Percentiles rank a stretch among this genome's conserved stretches.
Evolutionary conservation across 2,329 filamentous ascomycete genomes (phyloP).

Genomic region (Penicillium verrucosum): DNA sequence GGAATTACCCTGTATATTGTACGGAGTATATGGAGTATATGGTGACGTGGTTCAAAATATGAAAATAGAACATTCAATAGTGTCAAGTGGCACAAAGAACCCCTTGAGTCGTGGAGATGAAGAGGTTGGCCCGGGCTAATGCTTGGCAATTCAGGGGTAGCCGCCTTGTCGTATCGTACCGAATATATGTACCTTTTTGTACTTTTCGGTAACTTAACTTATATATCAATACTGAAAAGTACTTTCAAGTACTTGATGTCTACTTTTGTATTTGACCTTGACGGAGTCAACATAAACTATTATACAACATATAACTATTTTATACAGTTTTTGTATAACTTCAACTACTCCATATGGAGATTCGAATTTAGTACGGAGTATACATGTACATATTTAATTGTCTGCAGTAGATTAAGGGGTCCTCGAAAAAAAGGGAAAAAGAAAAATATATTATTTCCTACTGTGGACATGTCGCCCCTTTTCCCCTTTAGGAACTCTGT

Average conservation of each 20-base stretch:
- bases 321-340: background rate
- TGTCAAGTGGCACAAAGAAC: constrained; percentile 3
- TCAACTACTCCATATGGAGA: background rate
- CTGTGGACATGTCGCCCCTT: constrained; percentile 6
- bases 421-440: background rate
- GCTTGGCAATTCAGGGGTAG: constrained; percentile 15
- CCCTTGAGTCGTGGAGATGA: constrained; percentile 21
- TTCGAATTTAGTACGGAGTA: background rate
- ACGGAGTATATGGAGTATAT: background rate
- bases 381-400: background rate
- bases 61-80: constrained; percentile 19
- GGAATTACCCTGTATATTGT: background rate
- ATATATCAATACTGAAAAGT: background rate
- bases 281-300: background rate
- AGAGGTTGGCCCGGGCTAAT: constrained; percentile 9
- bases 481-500: constrained; percentile 1
- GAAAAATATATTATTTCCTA: background rate
- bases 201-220: background rate
- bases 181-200: background rate
- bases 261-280: background rate
- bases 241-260: background rate
- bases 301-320: no score
- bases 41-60: background rate
- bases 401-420: constrained; percentile 8
- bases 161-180: background rate